Evolutionary conservation across 179 eudicot genomes (phyloP).

Genomic region (Vitellaria paradoxa): DNA sequence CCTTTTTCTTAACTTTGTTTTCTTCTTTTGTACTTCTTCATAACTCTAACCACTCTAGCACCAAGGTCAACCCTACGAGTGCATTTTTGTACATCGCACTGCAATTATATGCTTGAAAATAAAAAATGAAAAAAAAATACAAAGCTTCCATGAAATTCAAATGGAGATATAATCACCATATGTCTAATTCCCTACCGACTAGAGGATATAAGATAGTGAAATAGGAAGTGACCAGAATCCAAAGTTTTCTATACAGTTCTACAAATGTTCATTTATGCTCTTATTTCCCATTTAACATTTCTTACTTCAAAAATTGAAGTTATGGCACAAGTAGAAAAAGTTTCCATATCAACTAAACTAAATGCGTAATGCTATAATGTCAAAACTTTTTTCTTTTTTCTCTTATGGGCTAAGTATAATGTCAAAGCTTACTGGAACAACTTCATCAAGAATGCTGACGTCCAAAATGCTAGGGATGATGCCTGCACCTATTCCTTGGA

Average conservation of each 20-base stretch:
- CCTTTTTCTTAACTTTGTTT: not conserved
- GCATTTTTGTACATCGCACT: not conserved
- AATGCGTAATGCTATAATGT: not conserved
- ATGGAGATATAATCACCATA: not conserved
- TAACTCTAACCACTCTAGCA: not conserved
- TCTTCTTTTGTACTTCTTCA: not conserved
- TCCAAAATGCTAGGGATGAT: constrained; percentile 14
- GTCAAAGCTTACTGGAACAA: constrained; percentile 1
- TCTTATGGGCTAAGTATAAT: too few species aligned
- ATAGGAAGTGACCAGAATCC: not conserved
- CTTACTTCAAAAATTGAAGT: not conserved
- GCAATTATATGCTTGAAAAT: not conserved
- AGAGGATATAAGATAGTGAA: not conserved
- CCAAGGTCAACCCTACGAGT: not conserved
- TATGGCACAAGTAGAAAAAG: not conserved
- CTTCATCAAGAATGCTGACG: constrained; percentile 17
- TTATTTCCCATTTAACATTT: not conserved
- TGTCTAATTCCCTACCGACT: not conserved
- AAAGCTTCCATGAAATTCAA: not conserved
- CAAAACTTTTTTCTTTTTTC: too few species aligned
- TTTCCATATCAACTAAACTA: not conserved
- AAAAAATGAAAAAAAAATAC: not conserved
- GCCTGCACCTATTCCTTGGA: constrained; percentile 42
- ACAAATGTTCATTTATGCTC: too few species aligned
- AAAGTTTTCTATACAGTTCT: not conserved